Percentiles rank a stretch among this genome's conserved stretches.
These are phyloP conservation scores for Colletotrichum tabaci DNA, from an alignment of 2,329 filamentous ascomycete genomes.

Conservation along the genomic window DNA sequence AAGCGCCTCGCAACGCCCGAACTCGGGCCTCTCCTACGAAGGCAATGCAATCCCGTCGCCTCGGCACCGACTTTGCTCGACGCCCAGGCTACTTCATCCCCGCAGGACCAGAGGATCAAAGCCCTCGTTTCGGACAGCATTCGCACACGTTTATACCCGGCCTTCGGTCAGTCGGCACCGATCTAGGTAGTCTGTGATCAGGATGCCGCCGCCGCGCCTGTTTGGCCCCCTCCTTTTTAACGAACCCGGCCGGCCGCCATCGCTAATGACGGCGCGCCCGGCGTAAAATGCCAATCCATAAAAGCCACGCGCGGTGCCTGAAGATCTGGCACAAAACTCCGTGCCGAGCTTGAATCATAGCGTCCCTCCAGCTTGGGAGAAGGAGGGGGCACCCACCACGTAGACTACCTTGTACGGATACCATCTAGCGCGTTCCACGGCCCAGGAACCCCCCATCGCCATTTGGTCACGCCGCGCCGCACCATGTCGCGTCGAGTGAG, in stretches of 20 bases:
- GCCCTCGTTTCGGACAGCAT: neutral
- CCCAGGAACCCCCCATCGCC: slow-evolving; percentile 13
- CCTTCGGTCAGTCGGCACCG: slow-evolving; percentile 17
- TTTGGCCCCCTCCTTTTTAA: neutral
- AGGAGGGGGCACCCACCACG: neutral
- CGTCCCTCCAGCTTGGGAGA: slow-evolving; percentile 31
- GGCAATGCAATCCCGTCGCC: neutral
- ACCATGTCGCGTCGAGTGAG: slow-evolving; percentile 8
- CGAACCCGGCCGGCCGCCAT: slow-evolving; percentile 11
- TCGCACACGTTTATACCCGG: neutral
- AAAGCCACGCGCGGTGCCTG: slow-evolving; percentile 24
- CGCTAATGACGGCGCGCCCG: neutral
- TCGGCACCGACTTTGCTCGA: slow-evolving; percentile 9
- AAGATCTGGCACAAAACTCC: slow-evolving; percentile 8
- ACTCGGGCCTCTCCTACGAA: slow-evolving; percentile 19
- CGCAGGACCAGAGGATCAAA: neutral
- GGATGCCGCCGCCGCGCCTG: neutral
- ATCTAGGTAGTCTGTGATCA: neutral
- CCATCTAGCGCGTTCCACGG: slow-evolving; percentile 9
- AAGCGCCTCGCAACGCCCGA: slow-evolving; percentile 17
- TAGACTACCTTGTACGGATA: neutral
- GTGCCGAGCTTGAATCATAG: slow-evolving; percentile 39
- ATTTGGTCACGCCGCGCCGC: slow-evolving; percentile 6
- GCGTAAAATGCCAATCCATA: slow-evolving; percentile 4
- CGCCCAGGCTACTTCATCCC: slow-evolving; percentile 3